Percentiles rank a stretch among this genome's conserved stretches.
Evolutionary conservation across 164 flowering plant genomes (phyloP).

Genomic region (Annona squamosa): DNA sequence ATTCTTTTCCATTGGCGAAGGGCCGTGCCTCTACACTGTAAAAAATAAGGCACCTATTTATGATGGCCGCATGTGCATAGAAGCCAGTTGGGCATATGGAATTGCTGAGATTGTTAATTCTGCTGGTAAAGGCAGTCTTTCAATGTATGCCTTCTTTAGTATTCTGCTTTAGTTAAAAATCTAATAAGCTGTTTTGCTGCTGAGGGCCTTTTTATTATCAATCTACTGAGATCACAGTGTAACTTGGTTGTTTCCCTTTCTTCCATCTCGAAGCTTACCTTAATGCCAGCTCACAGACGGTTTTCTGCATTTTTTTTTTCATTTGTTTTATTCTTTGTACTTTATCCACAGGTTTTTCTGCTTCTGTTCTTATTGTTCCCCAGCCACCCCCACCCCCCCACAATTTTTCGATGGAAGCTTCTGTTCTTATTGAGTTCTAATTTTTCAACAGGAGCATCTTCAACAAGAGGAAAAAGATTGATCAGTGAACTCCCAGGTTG

Average conservation of each 20-base stretch:
- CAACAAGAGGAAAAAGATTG: slow-evolving; percentile 4
- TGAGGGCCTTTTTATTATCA: background rate
- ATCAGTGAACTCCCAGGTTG: background rate
- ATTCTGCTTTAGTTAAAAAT: background rate
- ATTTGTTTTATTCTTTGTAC: background rate
- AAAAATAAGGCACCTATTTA: too few relatives aligned
- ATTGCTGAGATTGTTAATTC: too few relatives aligned
- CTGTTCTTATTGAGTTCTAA: too few relatives aligned
- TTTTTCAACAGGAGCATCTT: slow-evolving; percentile 11
- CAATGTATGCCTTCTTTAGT: background rate
- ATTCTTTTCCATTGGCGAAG: too few relatives aligned
- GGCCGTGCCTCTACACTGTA: too few relatives aligned
- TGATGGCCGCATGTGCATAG: too few relatives aligned
- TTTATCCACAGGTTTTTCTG: background rate
- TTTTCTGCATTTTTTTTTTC: background rate
- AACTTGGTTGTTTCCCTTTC: background rate
- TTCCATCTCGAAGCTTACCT: background rate
- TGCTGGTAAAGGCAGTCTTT: too few relatives aligned
- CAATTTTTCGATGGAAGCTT: too few relatives aligned
- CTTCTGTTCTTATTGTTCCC: background rate
- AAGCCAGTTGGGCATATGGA: too few relatives aligned
- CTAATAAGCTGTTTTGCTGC: background rate
- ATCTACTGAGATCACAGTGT: background rate
- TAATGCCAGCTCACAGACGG: background rate
- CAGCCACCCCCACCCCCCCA: too few relatives aligned